These are phyloP conservation scores for Cinnamomum chago DNA, from an alignment of 164 flowering plant genomes.

Conservation along the genomic window DNA sequence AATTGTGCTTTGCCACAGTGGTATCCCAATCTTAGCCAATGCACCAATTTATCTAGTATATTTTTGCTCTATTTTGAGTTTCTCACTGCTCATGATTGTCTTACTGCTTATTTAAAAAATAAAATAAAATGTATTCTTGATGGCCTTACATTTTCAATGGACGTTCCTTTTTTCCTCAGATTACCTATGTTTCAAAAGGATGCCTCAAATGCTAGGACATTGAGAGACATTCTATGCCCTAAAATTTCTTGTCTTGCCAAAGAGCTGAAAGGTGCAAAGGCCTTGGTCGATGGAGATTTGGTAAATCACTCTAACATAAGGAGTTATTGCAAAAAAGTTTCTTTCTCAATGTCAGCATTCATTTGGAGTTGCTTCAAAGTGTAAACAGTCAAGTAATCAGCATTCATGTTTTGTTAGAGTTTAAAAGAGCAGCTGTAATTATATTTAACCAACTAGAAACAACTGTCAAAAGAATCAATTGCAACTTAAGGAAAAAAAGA, in stretches of 20 bases:
- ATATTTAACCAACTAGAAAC: too few relatives aligned
- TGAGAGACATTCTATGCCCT: constrained; percentile 42
- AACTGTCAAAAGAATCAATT: too few relatives aligned
- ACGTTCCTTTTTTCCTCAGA: constrained; percentile 32
- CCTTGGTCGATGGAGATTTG: constrained; percentile 68
- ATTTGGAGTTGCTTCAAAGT: too few relatives aligned
- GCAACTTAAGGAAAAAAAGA: too few relatives aligned
- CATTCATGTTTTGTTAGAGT: too few relatives aligned
- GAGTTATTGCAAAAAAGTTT: too few relatives aligned
- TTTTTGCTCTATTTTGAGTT: background rate
- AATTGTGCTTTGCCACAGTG: background rate
- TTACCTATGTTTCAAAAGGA: constrained; percentile 49
- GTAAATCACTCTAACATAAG: constrained; percentile 26
- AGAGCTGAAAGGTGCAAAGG: constrained; percentile 59
- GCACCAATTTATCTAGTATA: background rate
- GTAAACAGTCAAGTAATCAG: too few relatives aligned
- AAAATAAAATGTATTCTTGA: background rate
- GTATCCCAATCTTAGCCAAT: background rate
- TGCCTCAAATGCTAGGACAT: constrained; percentile 32
- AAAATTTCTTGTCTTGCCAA: constrained; percentile 51
- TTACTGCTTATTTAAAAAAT: background rate
- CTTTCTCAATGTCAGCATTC: too few relatives aligned
- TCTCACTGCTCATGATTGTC: background rate
- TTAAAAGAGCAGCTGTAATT: too few relatives aligned
- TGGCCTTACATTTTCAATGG: background rate